These are phyloP conservation scores for Solanum appendiculatum DNA, from an alignment of 257 asterid genomes.

Conservation along the genomic window DNA sequence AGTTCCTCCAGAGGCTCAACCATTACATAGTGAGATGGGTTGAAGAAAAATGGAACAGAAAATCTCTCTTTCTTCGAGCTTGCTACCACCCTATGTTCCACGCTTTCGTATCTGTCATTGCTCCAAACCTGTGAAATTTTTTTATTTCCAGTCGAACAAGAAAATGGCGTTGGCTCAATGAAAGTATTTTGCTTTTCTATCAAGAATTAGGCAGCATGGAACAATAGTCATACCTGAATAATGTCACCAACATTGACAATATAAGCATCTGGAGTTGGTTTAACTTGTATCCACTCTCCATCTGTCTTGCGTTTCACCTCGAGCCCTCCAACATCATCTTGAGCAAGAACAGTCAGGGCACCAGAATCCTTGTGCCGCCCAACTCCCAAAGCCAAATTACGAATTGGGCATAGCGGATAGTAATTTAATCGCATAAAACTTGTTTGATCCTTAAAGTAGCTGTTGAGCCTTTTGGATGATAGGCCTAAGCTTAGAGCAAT, in stretches of 20 bases:
- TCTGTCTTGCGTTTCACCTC: conserved; percentile 59
- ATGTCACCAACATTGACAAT: conserved; percentile 60
- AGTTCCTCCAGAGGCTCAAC: conserved; percentile 49
- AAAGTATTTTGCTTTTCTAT: background rate
- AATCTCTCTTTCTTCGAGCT: conserved; percentile 49
- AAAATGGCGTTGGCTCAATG: background rate
- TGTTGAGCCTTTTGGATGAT: conserved; percentile 21
- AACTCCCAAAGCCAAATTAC: conserved; percentile 58
- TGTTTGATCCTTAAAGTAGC: conserved; percentile 38
- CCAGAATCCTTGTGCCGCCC: conserved; percentile 61
- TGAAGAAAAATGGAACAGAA: conserved; percentile 54
- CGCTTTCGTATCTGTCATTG: conserved; percentile 64
- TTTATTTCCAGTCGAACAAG: too few relatives aligned
- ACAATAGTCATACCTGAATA: conserved; percentile 34
- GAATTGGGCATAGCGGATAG: conserved; percentile 60
- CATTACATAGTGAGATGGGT: conserved; percentile 45
- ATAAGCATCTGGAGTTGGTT: conserved; percentile 55
- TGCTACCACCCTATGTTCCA: conserved; percentile 64
- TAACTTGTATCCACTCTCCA: conserved; percentile 70
- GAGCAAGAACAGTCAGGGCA: conserved; percentile 55
- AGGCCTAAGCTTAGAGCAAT: conserved; percentile 52
- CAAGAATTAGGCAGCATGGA: background rate
- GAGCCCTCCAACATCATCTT: conserved; percentile 69
- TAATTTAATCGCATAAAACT: conserved; percentile 61
- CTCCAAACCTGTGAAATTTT: conserved; percentile 45